Evolutionary conservation across 2,329 filamentous ascomycete species (phyloP).

Genomic region (Aspergillus sp.): DNA sequence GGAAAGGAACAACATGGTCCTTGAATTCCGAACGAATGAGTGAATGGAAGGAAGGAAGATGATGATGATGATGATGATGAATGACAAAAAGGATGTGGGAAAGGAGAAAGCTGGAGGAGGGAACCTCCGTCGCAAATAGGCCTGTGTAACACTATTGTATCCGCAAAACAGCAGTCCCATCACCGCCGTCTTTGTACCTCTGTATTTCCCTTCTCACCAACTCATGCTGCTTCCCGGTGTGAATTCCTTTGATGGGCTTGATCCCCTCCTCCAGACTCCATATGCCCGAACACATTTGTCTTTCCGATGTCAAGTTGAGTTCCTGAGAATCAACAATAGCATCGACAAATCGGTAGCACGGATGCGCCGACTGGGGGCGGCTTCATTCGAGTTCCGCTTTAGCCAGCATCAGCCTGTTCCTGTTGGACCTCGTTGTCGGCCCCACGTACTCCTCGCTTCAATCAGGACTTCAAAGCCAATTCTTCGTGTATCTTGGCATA

Average conservation of each 20-base stretch:
- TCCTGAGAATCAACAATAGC: constrained; percentile 5
- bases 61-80: not conserved
- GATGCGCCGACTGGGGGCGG: constrained; percentile 12
- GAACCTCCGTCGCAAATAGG: not conserved
- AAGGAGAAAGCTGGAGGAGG: not conserved
- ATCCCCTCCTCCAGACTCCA: not conserved
- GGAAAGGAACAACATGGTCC: not conserved
- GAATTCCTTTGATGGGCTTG: not conserved
- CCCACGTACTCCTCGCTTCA: constrained; percentile 17
- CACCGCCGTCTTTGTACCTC: not conserved
- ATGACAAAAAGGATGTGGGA: not conserved
- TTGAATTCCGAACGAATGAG: not conserved
- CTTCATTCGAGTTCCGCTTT: constrained; percentile 1
- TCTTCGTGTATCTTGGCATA: constrained; percentile 19
- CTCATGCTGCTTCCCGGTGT: constrained; percentile 19
- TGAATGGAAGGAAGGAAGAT: not conserved
- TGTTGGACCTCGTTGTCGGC: constrained; percentile 13
- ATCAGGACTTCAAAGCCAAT: constrained; percentile 14
- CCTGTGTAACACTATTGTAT: constrained; percentile 22
- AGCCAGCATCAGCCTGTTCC: constrained; percentile 15
- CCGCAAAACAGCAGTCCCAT: constrained; percentile 8
- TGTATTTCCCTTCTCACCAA: not conserved
- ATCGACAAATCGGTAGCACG: constrained; percentile 9
- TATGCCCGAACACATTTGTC: not conserved
- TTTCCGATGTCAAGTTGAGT: not conserved